Percentiles rank a stretch among this genome's conserved stretches.
Conservation (phyloP, 805 yeast species). For the Metschnikowia kofuensis region DNA sequence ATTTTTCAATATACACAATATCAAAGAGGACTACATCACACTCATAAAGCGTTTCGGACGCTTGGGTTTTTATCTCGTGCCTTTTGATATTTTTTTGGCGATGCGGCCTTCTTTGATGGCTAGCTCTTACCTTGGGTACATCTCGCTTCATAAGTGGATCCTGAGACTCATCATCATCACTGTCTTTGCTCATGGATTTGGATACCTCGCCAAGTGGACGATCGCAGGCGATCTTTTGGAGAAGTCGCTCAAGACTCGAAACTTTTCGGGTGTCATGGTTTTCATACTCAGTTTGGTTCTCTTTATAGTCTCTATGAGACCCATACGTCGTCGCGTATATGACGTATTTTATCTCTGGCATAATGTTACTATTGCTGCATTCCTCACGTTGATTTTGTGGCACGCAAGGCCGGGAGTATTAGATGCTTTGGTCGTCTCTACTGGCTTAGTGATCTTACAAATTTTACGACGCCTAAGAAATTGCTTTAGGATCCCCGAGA, state of each 20-base stretch:
- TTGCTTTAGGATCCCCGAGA: conserved; percentile 12
- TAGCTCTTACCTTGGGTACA: conserved; percentile 48
- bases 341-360: conserved; percentile 56
- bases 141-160: conserved; percentile 68
- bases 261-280: conserved; percentile 52
- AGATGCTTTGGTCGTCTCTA: conserved; percentile 24
- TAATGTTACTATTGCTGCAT: conserved; percentile 45
- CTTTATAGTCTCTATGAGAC: conserved; percentile 44
- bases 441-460: conserved; percentile 33
- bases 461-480: conserved; percentile 29
- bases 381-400: conserved; percentile 44
- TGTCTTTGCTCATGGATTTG: conserved; percentile 50
- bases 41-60: conserved; percentile 60
- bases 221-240: conserved; percentile 27
- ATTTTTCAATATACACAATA: conserved; percentile 31
- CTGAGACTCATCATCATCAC: conserved; percentile 53
- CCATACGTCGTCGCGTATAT: conserved; percentile 50
- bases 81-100: conserved; percentile 54
- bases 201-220: conserved; percentile 51
- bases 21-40: conserved; percentile 30
- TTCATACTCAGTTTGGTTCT: conserved; percentile 36
- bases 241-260: conserved; percentile 34
- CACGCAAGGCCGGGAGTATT: conserved; percentile 75
- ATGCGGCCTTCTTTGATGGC: conserved; percentile 54
- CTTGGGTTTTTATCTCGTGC: conserved; percentile 53